Base-by-base conservation (phyloP, 345 rosid species). In the Mallotus nudiflorus region DNA sequence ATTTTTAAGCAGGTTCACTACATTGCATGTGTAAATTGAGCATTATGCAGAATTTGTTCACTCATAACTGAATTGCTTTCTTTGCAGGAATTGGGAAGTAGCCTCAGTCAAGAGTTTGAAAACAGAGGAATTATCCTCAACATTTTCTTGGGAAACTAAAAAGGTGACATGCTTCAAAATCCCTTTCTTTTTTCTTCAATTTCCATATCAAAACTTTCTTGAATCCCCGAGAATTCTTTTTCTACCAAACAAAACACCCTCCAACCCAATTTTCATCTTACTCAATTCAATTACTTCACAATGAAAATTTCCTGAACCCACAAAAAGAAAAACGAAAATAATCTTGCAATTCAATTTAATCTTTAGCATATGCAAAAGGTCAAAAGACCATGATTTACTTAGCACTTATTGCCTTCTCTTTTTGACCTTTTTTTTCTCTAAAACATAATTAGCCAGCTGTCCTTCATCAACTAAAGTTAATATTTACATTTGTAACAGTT, bases 21-120 rank as follows among this genome's bases (percentile, higher is more conserved):
- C 61, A 53, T 54, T 54, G 61, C 33, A 53, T 54, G 25, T 1
- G 46, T 3, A 67, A 66, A 51, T 49, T 49, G 7, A 29, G 16
- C 33, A 49, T 7, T 0, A 51, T 66, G n/a, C 3, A 50, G 6
- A 27, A 31, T n/a, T 25, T 2, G 42, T 39, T 44, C 25, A 27
- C 39, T 68, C 10, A 12, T 56, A 52, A 33, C 42, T 42, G 53
- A 35, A 18, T 63, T 45, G 29, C 1, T 45, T 63, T 5, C 0
- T 27, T 42, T 54, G 75, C 75, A 72, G 75, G 69, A 28, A 54
- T 3, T 53, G 54, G 28, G 20, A 64, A 54, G 44, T 62, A 64
- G 4, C 46, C 37, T 2, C 4, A 2, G 37, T 33, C 6, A 33
- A 6, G 37, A 33, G 6, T 6, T 33, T 33, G 37, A 33, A 33